Percentiles rank a stretch among this genome's conserved stretches.
Conservation (phyloP, 129 eudicot species). For the Daucus carota region DH1_v3.0 NC_030387.2:33720501-33721000, state of each 20-base stretch:
- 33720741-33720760: background rate
- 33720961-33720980: slow-evolving; percentile 1
- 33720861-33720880: background rate
- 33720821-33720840: background rate
- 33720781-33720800: background rate
- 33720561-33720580: background rate
- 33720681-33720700: background rate
- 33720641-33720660: background rate
- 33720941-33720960: too few species aligned
- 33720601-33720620: background rate
- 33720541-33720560: background rate
- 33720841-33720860: background rate
- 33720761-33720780: background rate
- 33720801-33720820: background rate
- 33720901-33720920: background rate
- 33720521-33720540: background rate
- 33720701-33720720: background rate
- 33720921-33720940: background rate
- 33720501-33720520: background rate
- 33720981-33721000: slow-evolving; percentile 69
- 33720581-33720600: background rate
- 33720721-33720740: background rate
- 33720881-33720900: background rate
- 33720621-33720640: background rate
- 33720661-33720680: background rate